A percentile compares a stretch with the other conserved stretches of the same genome.
phyloP scores from a whole-genome alignment of 2,329 filamentous ascomycete genomes.

The Geosmithia putterillii region DNA sequence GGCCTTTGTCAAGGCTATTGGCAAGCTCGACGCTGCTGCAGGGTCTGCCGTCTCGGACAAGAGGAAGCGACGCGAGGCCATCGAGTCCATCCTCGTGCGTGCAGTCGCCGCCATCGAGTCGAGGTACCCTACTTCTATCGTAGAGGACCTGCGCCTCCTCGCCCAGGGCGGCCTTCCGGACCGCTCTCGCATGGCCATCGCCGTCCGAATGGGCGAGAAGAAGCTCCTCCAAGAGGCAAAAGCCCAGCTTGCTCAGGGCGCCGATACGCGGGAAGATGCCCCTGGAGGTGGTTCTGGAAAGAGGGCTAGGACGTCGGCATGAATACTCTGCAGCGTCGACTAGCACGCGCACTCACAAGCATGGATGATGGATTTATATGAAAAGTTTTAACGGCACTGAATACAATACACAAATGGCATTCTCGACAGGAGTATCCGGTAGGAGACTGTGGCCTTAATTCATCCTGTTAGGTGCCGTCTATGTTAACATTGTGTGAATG shows the following conservation, averaged over 20 bases:
- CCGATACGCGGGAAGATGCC: neutral
- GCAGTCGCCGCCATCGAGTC: constrained; percentile 23
- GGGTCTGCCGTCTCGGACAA: constrained; percentile 37
- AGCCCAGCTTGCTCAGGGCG: constrained; percentile 9
- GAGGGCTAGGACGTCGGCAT: neutral
- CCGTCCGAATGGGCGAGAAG: constrained; percentile 63
- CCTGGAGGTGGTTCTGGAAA: neutral
- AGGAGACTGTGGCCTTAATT: too few species aligned
- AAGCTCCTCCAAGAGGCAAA: constrained; percentile 46
- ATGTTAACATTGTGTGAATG: neutral
- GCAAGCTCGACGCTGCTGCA: constrained; percentile 28
- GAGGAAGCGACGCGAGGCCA: constrained; percentile 33
- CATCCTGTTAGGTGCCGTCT: neutral
- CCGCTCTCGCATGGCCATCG: constrained; percentile 46
- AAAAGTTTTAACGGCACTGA: too few species aligned
- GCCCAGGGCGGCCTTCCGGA: constrained; percentile 12
- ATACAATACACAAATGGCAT: too few species aligned
- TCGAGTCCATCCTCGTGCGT: constrained; percentile 23
- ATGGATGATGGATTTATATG: too few species aligned
- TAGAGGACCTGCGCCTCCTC: constrained; percentile 26
- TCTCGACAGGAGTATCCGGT: too few species aligned
- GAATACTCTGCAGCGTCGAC: neutral
- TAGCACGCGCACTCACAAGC: neutral
- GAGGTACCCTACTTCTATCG: constrained; percentile 28
- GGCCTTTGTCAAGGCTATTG: constrained; percentile 32